Conservation (phyloP, 768 basidiomycete genomes). For the Psilocybe tampanensis region DNA sequence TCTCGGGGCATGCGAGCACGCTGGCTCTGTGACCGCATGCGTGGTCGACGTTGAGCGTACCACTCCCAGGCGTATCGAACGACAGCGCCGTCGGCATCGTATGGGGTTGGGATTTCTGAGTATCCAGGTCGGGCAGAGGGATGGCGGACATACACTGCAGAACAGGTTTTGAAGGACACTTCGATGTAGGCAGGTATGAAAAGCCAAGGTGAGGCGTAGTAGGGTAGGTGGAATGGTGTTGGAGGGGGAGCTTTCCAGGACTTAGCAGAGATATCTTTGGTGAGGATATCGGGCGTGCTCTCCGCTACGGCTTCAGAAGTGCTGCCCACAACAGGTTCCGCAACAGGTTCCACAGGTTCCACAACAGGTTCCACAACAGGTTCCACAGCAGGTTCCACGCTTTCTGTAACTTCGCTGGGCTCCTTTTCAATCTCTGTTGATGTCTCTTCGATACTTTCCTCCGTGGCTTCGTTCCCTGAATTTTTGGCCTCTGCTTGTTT, state of each 20-base stretch:
- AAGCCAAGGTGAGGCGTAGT: conserved; percentile 86
- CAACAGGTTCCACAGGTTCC: no score
- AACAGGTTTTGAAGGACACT: conserved; percentile 85
- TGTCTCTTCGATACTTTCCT: conserved; percentile 10
- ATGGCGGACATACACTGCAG: conserved; percentile 90
- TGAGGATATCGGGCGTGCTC: not conserved
- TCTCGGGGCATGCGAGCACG: conserved; percentile 69
- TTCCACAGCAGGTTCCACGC: no score
- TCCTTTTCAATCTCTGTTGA: conserved; percentile 4
- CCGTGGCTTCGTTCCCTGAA: not conserved
- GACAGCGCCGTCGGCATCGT: conserved; percentile 93
- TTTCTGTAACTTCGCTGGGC: not conserved
- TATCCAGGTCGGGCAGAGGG: conserved; percentile 96
- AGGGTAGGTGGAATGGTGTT: conserved; percentile 84
- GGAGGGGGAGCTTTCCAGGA: conserved; percentile 23
- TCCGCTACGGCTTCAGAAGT: conserved; percentile 3
- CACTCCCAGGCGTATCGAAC: conserved; percentile 96
- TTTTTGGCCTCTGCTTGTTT: not conserved
- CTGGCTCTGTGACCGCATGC: conserved; percentile 67
- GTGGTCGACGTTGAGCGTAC: conserved; percentile 74
- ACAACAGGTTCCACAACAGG: no score
- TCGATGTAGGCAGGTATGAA: conserved; percentile 80
- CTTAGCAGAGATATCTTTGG: not conserved
- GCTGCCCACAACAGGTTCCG: no score
- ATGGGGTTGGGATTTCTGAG: conserved; percentile 94